These are phyloP conservation scores for Penicillium crystallinum DNA, from an alignment of 495 filamentous ascomycete genomes.

Conservation along the genomic window DNA sequence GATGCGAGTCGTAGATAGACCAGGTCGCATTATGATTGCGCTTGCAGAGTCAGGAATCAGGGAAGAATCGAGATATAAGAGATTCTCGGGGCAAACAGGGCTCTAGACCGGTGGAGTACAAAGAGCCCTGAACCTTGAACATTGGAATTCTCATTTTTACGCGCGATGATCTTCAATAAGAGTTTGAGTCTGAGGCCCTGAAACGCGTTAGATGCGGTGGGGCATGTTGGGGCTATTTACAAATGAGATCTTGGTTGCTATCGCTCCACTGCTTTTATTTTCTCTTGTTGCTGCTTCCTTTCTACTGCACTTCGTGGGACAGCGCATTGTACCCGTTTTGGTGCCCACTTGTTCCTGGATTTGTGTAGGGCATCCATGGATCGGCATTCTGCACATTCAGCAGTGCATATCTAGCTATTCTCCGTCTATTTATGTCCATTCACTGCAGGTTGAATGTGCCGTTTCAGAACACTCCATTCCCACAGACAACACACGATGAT, in stretches of 20 bases:
- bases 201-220: not conserved
- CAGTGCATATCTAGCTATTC: no score
- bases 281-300: no score
- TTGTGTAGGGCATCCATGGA: not conserved
- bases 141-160: not conserved
- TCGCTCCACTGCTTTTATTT: not conserved
- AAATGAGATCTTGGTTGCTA: not conserved
- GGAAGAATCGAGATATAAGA: not conserved
- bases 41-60: not conserved
- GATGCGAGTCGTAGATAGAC: not conserved
- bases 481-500: not conserved
- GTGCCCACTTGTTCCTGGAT: not conserved
- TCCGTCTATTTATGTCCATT: no score
- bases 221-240: not conserved
- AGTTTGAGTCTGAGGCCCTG: not conserved
- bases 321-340: not conserved
- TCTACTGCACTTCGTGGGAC: no score
- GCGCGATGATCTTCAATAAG: slow-evolving; percentile 4
- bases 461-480: not conserved
- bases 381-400: not conserved
- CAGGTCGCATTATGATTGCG: not conserved
- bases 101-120: not conserved
- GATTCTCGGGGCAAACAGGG: not conserved
- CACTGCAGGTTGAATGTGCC: not conserved
- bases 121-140: not conserved